Evolutionary conservation across 495 filamentous ascomycete species (phyloP).

Genomic region (Podospora pseudocomata): DNA sequence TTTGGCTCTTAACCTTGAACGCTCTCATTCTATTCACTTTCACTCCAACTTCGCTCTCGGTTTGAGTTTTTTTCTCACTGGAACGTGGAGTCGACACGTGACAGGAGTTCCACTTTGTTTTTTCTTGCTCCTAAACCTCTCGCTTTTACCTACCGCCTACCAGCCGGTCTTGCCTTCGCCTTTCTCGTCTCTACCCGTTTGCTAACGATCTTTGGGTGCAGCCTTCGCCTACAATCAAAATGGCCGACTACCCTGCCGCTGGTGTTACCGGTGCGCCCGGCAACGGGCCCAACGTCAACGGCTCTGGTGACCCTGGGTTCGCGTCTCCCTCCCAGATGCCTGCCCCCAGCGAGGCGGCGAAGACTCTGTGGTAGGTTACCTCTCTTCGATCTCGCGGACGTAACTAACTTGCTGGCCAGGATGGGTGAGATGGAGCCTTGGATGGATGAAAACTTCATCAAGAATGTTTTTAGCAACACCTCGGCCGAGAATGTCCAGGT

Average conservation of each 20-base stretch:
- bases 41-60: background rate
- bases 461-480: conserved; percentile 78
- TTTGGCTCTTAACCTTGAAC: background rate
- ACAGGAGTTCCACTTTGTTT: conserved; percentile 6
- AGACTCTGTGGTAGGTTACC: conserved; percentile 45
- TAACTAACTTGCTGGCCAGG: conserved; percentile 49
- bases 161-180: conserved; percentile 7
- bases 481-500: conserved; percentile 94
- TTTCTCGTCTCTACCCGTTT: background rate
- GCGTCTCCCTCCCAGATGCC: conserved; percentile 16
- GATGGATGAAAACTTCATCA: conserved; percentile 99
- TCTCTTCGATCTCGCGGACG: background rate
- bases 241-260: conserved; percentile 30
- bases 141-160: background rate
- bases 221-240: conserved; percentile 7
- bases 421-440: conserved; percentile 99
- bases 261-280: conserved; percentile 25
- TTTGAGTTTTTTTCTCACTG: background rate
- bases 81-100: background rate
- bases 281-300: conserved; percentile 31
- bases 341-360: conserved; percentile 29
- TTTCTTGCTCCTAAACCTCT: conserved; percentile 6
- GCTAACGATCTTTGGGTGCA: background rate
- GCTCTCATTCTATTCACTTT: background rate
- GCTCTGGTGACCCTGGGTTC: conserved; percentile 24